Percentiles rank a stretch among this genome's conserved stretches.
These are phyloP conservation scores for Cryptosporidium canis DNA, from an alignment of 169 alveolate genomes.

Conservation along the genomic window DNA sequence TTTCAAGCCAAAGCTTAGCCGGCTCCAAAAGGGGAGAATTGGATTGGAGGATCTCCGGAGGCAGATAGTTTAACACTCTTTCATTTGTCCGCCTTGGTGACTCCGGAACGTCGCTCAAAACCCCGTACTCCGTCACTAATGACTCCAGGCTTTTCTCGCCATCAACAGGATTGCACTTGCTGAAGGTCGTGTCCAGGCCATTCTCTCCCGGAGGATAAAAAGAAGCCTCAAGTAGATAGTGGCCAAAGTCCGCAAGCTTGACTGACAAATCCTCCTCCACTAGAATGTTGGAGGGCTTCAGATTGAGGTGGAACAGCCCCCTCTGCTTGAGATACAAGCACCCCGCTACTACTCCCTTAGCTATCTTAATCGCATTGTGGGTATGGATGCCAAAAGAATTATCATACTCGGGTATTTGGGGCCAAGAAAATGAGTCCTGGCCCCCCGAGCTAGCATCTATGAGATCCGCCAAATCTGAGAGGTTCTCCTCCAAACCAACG, in stretches of 20 bases:
- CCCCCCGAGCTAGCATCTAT: background rate
- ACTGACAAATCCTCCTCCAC: slow-evolving; percentile 27
- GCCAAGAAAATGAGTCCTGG: background rate
- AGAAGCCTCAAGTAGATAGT: slow-evolving; percentile 48
- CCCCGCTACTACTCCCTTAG: slow-evolving; percentile 50
- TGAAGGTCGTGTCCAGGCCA: background rate
- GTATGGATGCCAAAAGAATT: slow-evolving; percentile 25
- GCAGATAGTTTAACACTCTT: slow-evolving; percentile 17
- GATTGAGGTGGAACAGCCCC: slow-evolving; percentile 27
- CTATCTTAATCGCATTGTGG: slow-evolving; percentile 16
- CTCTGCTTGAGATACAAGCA: slow-evolving; percentile 52
- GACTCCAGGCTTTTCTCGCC: no score
- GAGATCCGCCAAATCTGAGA: background rate
- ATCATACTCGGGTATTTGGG: background rate
- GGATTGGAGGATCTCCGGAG: slow-evolving; percentile 30
- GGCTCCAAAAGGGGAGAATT: slow-evolving; percentile 34
- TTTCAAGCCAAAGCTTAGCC: slow-evolving; percentile 18
- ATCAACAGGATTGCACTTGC: no score
- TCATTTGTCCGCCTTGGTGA: slow-evolving; percentile 36
- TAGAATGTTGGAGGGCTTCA: slow-evolving; percentile 49
- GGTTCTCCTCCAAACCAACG: background rate
- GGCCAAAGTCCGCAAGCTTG: slow-evolving; percentile 62
- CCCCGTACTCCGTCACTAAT: no score
- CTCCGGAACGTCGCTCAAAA: background rate
- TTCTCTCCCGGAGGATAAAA: background rate